Evolutionary conservation across 768 basidiomycete species (phyloP).

Genomic region (Chalciporus pseudorubinellus): DNA sequence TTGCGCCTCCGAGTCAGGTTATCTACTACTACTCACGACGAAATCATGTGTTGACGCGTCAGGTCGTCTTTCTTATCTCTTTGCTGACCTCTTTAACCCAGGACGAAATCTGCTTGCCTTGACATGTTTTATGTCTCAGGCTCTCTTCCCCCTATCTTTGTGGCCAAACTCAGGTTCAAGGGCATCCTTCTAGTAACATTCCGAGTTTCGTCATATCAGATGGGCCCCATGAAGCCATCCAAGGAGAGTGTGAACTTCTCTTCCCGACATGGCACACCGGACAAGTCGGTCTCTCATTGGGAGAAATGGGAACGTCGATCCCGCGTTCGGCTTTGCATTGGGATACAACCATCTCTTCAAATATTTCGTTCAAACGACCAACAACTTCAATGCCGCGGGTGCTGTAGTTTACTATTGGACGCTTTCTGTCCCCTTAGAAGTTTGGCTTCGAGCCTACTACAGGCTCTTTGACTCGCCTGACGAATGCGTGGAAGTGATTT

Average conservation of each 20-base stretch:
- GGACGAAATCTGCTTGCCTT: too few relatives aligned
- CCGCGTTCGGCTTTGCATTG: conserved; percentile 60
- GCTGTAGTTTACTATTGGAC: conserved; percentile 52
- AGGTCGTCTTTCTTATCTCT: not conserved
- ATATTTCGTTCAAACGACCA: conserved; percentile 63
- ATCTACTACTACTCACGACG: too few relatives aligned
- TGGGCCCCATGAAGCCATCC: not conserved
- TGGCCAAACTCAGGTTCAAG: too few relatives aligned
- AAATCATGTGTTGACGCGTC: too few relatives aligned
- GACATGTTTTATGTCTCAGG: too few relatives aligned
- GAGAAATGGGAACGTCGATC: conserved; percentile 49
- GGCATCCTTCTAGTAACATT: too few relatives aligned
- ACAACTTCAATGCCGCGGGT: conserved; percentile 64
- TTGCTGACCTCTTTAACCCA: conserved; percentile 1
- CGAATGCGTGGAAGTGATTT: conserved; percentile 42
- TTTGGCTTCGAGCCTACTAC: conserved; percentile 35
- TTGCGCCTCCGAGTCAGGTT: too few relatives aligned
- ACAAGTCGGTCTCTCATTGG: conserved; percentile 31
- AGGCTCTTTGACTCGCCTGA: not conserved
- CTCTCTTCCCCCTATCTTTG: too few relatives aligned
- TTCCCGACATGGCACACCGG: not conserved
- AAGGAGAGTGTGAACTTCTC: not conserved
- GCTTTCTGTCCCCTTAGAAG: conserved; percentile 39
- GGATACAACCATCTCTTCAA: conserved; percentile 52
- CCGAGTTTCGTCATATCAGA: too few relatives aligned